phyloP scores from a whole-genome alignment of 2,329 filamentous ascomycete species.

The Xylaria arbuscula region DNA sequence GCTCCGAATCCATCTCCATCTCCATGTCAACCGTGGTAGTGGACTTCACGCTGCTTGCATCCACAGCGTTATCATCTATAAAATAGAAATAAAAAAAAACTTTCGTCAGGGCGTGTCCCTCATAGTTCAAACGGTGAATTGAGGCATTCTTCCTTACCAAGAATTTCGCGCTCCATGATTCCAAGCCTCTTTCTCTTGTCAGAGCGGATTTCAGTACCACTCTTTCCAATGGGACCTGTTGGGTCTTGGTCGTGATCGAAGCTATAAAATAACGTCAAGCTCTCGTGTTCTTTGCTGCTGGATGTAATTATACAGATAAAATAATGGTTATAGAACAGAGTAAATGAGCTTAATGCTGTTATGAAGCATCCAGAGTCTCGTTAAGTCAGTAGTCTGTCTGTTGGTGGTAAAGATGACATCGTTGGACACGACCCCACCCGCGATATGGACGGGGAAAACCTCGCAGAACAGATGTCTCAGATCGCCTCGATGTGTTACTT shows the following conservation, averaged over 20 bases:
- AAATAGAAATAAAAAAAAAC: neutral
- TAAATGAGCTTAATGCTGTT: neutral
- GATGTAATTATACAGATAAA: neutral
- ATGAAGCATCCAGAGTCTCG: neutral
- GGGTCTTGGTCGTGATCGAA: neutral
- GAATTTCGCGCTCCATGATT: conserved; percentile 19
- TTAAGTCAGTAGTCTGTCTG: neutral
- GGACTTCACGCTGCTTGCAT: neutral
- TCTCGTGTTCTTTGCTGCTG: neutral
- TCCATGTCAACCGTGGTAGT: neutral
- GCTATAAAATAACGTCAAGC: neutral
- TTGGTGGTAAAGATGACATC: neutral
- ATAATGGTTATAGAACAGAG: neutral
- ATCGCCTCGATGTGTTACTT: neutral
- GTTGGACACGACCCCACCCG: neutral
- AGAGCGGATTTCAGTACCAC: neutral
- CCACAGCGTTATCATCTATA: neutral
- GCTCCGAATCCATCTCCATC: conserved; percentile 11
- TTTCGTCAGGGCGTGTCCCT: neutral
- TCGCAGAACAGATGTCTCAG: neutral
- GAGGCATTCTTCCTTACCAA: conserved; percentile 17
- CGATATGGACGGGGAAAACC: neutral
- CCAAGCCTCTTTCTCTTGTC: neutral
- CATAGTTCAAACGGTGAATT: neutral
- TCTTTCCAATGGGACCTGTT: neutral